A percentile compares a stretch with the other conserved stretches of the same genome.
Conservation (phyloP, 106 monocot genomes). For the Dendrobium huoshanense region DNA sequence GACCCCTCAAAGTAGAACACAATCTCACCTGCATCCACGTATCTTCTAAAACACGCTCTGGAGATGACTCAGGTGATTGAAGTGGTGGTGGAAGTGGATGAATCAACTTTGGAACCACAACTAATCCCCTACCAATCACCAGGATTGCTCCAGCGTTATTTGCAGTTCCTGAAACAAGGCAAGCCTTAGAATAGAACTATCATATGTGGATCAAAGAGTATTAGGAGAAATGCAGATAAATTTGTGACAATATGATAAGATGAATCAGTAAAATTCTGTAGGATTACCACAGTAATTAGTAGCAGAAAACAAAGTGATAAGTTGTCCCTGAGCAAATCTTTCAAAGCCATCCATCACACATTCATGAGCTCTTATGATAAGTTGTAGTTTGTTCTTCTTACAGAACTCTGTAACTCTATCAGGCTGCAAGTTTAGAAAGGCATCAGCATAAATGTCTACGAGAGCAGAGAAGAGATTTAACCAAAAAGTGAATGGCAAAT, state of each 20-base stretch:
- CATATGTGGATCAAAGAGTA: background rate
- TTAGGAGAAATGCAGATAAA: background rate
- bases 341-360: conserved; percentile 99
- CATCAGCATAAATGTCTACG: conserved; percentile 7
- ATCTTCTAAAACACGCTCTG: conserved; percentile 60
- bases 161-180: conserved; percentile 64
- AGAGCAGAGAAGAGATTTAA: background rate
- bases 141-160: conserved; percentile 98
- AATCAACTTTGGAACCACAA: conserved; percentile 96
- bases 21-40: conserved; percentile 94
- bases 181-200: conserved; percentile 4
- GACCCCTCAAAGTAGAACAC: background rate
- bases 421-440: conserved; percentile 59
- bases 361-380: conserved; percentile 98
- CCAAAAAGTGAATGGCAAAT: background rate
- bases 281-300: conserved; percentile 93
- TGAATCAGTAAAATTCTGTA: conserved; percentile 1
- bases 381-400: conserved; percentile 83
- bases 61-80: conserved; percentile 86
- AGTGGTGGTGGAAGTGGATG: conserved; percentile 97
- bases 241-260: background rate
- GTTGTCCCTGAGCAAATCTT: conserved; percentile 93
- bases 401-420: conserved; percentile 94
- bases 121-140: conserved; percentile 90
- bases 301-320: conserved; percentile 95